Conservation (phyloP, 2,329 filamentous ascomycete species). For the Fusarium nurragi region DNA sequence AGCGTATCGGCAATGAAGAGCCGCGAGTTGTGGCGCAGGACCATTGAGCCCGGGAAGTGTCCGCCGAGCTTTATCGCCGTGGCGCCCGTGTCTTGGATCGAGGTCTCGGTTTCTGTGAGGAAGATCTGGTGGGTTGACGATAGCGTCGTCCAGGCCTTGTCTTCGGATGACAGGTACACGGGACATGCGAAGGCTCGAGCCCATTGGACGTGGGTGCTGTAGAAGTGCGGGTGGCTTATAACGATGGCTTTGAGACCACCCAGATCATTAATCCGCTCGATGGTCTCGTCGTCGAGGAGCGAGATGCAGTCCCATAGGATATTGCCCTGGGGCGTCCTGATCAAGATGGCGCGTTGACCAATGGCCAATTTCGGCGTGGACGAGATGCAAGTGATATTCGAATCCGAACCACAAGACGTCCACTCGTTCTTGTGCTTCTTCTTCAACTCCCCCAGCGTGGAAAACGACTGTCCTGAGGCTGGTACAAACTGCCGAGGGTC, state of each 20-base stretch:
- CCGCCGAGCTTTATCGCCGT: conserved; percentile 77
- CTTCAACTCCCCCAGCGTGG: conserved; percentile 61
- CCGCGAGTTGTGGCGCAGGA: conserved; percentile 68
- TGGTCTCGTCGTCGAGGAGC: conserved; percentile 72
- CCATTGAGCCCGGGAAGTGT: conserved; percentile 80
- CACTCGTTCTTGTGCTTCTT: conserved; percentile 63
- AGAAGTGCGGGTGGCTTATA: conserved; percentile 86
- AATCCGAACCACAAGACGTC: conserved; percentile 56
- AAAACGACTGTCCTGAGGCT: conserved; percentile 66
- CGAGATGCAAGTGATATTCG: conserved; percentile 56
- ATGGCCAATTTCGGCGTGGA: conserved; percentile 73
- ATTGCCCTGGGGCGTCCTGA: conserved; percentile 73
- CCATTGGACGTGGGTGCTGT: conserved; percentile 80
- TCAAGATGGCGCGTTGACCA: conserved; percentile 76
- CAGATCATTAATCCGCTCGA: conserved; percentile 63
- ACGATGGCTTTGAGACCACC: conserved; percentile 77
- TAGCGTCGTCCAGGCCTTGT: conserved; percentile 70
- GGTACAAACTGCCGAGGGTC: conserved; percentile 78
- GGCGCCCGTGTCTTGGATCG: conserved; percentile 59
- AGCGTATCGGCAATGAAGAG: conserved; percentile 83
- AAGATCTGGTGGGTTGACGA: conserved; percentile 57
- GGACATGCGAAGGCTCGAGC: conserved; percentile 73
- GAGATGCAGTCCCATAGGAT: conserved; percentile 83
- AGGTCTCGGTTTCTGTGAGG: conserved; percentile 54
- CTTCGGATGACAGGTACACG: conserved; percentile 73